Percentiles rank a stretch among this genome's conserved stretches.
These are phyloP conservation scores for Thalassiosira profunda DNA, from an alignment of 108 stramenopile genomes.

Conservation along the genomic window DNA sequence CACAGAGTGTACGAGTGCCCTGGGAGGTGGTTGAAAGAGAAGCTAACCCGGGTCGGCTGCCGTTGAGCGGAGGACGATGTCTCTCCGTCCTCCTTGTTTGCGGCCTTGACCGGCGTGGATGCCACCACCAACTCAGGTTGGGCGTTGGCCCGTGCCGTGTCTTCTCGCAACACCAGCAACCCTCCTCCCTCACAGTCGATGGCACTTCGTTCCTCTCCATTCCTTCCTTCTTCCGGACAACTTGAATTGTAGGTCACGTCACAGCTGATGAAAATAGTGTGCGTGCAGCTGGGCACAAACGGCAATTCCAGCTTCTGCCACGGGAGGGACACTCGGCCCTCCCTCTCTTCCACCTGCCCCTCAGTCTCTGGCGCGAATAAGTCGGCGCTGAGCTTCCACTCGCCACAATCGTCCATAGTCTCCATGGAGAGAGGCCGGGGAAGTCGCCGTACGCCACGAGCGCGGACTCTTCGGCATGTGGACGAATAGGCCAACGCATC, in stretches of 20 bases:
- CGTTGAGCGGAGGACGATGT: not conserved
- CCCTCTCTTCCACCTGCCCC: not conserved
- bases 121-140: slow-evolving; percentile 12
- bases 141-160: slow-evolving; percentile 4
- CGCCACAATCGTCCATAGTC: slow-evolving; percentile 2
- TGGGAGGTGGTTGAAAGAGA: slow-evolving; percentile 27
- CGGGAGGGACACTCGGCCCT: slow-evolving; percentile 3
- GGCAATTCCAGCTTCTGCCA: slow-evolving; percentile 43
- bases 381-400: slow-evolving; percentile 15
- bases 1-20: slow-evolving; percentile 39
- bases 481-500: slow-evolving; percentile 41
- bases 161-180: slow-evolving; percentile 37
- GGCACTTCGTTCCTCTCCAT: not conserved
- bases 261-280: slow-evolving; percentile 40
- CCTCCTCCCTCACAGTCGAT: slow-evolving; percentile 16
- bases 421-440: slow-evolving; percentile 26
- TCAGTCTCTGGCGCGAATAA: not conserved
- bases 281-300: slow-evolving; percentile 32
- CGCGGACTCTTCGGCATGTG: slow-evolving; percentile 22
- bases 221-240: too few species aligned
- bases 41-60: slow-evolving; percentile 1
- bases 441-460: slow-evolving; percentile 37
- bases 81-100: not conserved
- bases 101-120: slow-evolving; percentile 11
- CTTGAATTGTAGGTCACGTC: slow-evolving; percentile 25